Base-by-base conservation (phyloP, 73 alveolate genomes). In the Tetrahymena thermophila region DNA sequence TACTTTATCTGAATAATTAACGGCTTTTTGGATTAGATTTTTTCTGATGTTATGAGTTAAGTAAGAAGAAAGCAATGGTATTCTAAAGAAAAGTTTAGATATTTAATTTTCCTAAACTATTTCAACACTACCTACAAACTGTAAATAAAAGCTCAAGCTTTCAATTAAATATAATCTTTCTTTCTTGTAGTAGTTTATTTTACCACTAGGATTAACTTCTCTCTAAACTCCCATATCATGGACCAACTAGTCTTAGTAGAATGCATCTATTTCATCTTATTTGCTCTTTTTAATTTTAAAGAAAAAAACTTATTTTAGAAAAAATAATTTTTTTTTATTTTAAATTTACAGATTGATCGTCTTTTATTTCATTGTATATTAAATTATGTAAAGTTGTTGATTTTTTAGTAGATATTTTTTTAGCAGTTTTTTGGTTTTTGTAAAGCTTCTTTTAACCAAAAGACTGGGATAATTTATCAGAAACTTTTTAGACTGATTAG, bases 111-210 rank as follows among this genome's bases (percentile, higher is more conserved):
- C 96, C 31, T 94, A 71, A 56, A 71, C 96, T 10, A 94, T 94
- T 83, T 94, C 96, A 94, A 94, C 96, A 13, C 94, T 43, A 5
- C 94, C 94, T 40, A 94, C 56, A 43, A 94, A 56, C 25, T 93
- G 93, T 43, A 56, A 83, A 94, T 94, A 94, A 55, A 94, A 94
- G 37, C 89, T 71, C 37, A 71, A 71, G 11, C 89, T 71, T 71
- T 71, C 89, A 28, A n/a, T 71, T n/a, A 71, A 31, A 71, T 71
- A 71, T 17, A 71, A 10, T 71, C 89, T 71, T 71, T 71, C 89
- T 31, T 71, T 71, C 37, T 71, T 71, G 11, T 28, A 71, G 13
- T 71, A 71, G 13, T 71, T 71, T 71, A 71, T 71, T 71, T 71
- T 71, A 8, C 37, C 34, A 23, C 35, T 56, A 6, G 85, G 37